Evolutionary conservation across 768 basidiomycete genomes (phyloP).

Genomic region (Trametes sanguinea): DNA sequence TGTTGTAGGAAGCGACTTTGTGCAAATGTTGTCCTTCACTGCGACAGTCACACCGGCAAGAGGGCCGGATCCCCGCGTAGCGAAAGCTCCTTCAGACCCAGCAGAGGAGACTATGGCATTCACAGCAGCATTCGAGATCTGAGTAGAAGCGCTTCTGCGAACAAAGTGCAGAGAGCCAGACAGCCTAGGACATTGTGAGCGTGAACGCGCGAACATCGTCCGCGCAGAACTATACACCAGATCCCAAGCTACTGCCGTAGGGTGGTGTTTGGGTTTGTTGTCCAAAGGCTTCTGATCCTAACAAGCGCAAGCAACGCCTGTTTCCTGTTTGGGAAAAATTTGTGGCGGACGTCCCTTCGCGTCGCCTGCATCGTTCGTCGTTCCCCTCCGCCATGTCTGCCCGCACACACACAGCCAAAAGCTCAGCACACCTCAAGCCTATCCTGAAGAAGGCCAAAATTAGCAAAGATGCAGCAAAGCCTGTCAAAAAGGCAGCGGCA

Average conservation of each 20-base stretch:
- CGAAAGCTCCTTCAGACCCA: neutral
- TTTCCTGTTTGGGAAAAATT: slow-evolving; percentile 24
- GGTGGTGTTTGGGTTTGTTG: slow-evolving; percentile 27
- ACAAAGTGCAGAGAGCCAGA: neutral
- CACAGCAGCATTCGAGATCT: neutral
- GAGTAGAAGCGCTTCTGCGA: neutral
- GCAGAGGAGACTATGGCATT: slow-evolving; percentile 3
- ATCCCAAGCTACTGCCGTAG: neutral
- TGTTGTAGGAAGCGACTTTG: slow-evolving; percentile 61
- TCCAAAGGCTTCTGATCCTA: slow-evolving; percentile 24
- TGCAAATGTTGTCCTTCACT: slow-evolving; percentile 89
- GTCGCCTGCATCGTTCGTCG: neutral
- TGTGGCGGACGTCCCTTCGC: neutral
- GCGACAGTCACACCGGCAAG: slow-evolving; percentile 50
- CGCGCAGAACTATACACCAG: no score
- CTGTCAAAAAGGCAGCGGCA: neutral
- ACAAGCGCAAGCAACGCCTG: slow-evolving; percentile 23
- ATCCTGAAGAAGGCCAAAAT: slow-evolving; percentile 23
- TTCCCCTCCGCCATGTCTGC: slow-evolving; percentile 15
- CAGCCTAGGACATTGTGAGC: slow-evolving; percentile 1
- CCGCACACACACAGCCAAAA: slow-evolving; percentile 10
- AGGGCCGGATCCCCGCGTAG: slow-evolving; percentile 31
- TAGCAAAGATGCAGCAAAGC: neutral
- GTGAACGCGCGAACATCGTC: slow-evolving; percentile 6
- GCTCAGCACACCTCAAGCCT: slow-evolving; percentile 15